Evolutionary conservation across 2,329 filamentous ascomycete genomes (phyloP), one percentile per base, ranked within the genome.

Genomic region (Pseudopyricularia javanii): DNA sequence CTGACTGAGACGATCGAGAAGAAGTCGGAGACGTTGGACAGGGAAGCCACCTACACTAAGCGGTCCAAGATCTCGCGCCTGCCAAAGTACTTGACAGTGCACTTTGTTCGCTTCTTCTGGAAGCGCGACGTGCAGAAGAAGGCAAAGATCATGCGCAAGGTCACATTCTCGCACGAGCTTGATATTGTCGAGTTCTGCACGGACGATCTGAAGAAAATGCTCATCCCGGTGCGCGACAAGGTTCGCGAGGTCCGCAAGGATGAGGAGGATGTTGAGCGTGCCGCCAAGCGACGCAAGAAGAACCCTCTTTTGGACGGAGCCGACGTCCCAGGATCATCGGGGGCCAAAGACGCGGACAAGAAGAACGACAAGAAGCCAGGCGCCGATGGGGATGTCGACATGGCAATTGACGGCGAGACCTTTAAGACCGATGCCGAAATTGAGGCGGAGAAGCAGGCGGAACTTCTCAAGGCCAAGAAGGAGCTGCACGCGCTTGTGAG

Each of bases 81-180:
- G 49, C 93, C 93, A 17, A 95, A 95, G 68, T 96, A 98, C 66
- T 78, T 98, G 47, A 93, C 93, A 0, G 88, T 98, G 4, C 93
- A 98, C 69, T 95, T 98, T 66, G 88, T 98, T 54, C 88, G 93
- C 58, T 98, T 98, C 73, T 96, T 91, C 74, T 98, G 93, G 93
- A 91, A 95, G 65, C 83, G 86, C 48, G 89, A 95, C 60, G 90
- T 88, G 3, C 86, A 94, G 69, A 97, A 97, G 75, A 98, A 98
- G 76, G 91, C 91, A 59, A 98, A 98, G 78, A 98, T 98, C 61
- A 91, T 98, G 88, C 88, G 91, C 66, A 98, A 97, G 71, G 93
- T 98, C 54, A 91, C 89, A 0, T 98, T 98, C 66, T 91, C 91
- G 7, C 83, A 88, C 50, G 93, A 98, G 69, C 74, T 98, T 33